Evolutionary conservation across 441 rosid species (phyloP), one percentile per base, ranked within the genome.

Genomic region (Pelargonium myrrhifolium): DNA sequence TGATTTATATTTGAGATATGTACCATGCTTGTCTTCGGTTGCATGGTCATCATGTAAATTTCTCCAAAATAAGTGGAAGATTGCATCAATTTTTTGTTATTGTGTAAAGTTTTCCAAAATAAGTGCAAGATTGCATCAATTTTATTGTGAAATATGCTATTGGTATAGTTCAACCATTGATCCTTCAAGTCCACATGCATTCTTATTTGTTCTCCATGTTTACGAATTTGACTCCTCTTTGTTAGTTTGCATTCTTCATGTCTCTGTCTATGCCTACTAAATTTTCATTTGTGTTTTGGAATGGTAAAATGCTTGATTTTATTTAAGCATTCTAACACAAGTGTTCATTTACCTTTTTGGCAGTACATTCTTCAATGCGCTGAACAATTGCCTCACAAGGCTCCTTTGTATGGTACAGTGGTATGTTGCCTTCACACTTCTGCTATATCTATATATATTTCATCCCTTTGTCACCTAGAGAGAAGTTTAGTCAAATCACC

Each of bases 311-410:
- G 15, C 37, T 31, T 59, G 35, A 11, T 59, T 24, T 22, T 59
- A 5, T 11, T 3, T 59, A 59, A 59, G 35, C 15, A 59, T 59
- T 59, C 63, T 59, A 22, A 59, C 3, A 24, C 4, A 37, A 10
- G 7, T 59, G 15, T 43, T 59, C 17, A 59, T 59, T 24, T 59
- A 24, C 63, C 39, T 76, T 69, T 60, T 40, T 71, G 66, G 55
- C 97, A 92, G 98, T 87, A 76, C 74, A 81, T 95, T 77, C 81
- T 92, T 62, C 88, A 87, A 67, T 92, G 98, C 67, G 89, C 91
- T 8, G 89, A 87, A 65, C 95, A 90, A 70, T 83, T 95, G 85
- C 99, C 99, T 75, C 98, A 90, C 85, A 92, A 92, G 84, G 82
- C 85, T 83, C 95, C 99, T 64, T 71, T 92, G 49, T 92, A 90